Evolutionary conservation across 352 stramenopile genomes (phyloP), one percentile per base, ranked within the genome.

Genomic region (Phytophthora uliginosa): DNA sequence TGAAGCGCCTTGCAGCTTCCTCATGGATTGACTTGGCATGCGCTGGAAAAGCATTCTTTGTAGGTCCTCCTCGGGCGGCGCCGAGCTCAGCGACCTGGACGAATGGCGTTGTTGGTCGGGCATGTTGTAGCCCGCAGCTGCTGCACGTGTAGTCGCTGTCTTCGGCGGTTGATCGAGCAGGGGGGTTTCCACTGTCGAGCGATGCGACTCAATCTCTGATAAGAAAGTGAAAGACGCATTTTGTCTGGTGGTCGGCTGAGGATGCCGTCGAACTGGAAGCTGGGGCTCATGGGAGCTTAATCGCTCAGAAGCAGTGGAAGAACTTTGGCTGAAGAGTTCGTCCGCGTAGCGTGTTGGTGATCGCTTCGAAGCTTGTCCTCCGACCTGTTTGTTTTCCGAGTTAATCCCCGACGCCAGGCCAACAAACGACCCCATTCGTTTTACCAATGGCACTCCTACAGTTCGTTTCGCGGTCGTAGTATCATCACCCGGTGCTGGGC

Each of bases 271-370:
- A 53, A 5, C 15, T 24, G 45, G 20, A 8, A 38, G 47, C 5
- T 61, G 56, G 20, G 9, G 12, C 1, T 53, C 55, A 38, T 20
- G 55, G 13, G 24, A n/a, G 47, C 17, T 18, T 3, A 5, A 3
- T n/a, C 47, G 55, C 34, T 48, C 47, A 28, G n/a, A 28, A 13
- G 36, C 12, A 22, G 28, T 7, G 3, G 15, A 34, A 45, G n/a
- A n/a, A n/a, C 8, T 12, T 18, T 47, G 38, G 20, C 45, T 69
- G 20, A 76, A 78, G 10, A 81, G 59, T 7, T 76, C 51, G 54
- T 78, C 74, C 8, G 74, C 66, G 38, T 74, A 78, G 1, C 59
- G 66, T n/a, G 74, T 78, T n/a, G 71, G 65, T 1, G 74, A 81
- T n/a, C 58, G 28, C 12, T 66, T 71, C 10, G 48, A 4, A 22